Evolutionary conservation across 2,329 filamentous ascomycete genomes (phyloP).

Genomic region (Huntiella bhutanensis): DNA sequence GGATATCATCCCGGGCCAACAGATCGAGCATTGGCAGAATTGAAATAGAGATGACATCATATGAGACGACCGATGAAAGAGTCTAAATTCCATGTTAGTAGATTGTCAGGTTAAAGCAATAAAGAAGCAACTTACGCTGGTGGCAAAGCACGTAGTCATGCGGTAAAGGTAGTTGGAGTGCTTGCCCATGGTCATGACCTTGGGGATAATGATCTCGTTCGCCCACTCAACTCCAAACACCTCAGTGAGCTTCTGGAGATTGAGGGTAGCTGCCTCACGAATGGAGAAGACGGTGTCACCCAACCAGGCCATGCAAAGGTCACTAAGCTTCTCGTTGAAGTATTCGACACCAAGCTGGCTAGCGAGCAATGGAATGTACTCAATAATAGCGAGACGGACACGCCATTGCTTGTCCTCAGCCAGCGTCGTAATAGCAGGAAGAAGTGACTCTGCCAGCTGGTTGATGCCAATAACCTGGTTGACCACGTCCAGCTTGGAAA

Average conservation of each 20-base stretch:
- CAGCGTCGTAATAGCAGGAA: conserved; percentile 91
- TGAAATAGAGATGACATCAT: conserved; percentile 80
- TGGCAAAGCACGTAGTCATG: conserved; percentile 99
- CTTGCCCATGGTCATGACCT: conserved; percentile 95
- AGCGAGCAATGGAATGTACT: conserved; percentile 92
- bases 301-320: conserved; percentile 94
- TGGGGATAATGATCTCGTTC: conserved; percentile 89
- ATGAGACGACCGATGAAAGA: conserved; percentile 75
- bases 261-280: conserved; percentile 88
- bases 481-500: conserved; percentile 96
- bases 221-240: conserved; percentile 98
- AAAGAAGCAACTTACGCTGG: conserved; percentile 51
- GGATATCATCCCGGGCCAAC: conserved; percentile 83
- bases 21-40: conserved; percentile 94
- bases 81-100: conserved; percentile 40
- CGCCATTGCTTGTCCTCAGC: conserved; percentile 99
- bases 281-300: conserved; percentile 98
- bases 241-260: conserved; percentile 94
- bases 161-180: conserved; percentile 98
- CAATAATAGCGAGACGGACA: conserved; percentile 91
- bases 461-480: conserved; percentile 99
- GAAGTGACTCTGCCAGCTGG: conserved; percentile 81
- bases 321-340: conserved; percentile 93
- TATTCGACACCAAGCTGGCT: conserved; percentile 93
- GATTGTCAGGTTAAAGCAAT: neutral